These are phyloP conservation scores for Exophiala alcalophila DNA, from an alignment of 2,329 filamentous ascomycete species.

Conservation along the genomic window DNA sequence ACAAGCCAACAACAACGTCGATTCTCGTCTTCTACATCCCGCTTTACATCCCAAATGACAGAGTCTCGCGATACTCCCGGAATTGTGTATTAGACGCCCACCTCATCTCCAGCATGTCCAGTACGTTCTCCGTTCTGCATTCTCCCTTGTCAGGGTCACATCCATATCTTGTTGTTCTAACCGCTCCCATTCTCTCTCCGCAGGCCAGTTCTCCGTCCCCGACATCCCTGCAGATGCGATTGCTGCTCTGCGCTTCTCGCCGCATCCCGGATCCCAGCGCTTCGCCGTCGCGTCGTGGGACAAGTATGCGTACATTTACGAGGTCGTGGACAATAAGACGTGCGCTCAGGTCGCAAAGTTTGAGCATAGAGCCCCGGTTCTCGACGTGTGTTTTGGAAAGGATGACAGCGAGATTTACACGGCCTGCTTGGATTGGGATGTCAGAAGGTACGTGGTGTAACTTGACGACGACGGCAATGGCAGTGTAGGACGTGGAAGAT, in stretches of 20 bases:
- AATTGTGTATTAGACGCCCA: not conserved
- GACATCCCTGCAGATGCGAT: slow-evolving; percentile 83
- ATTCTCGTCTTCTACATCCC: not conserved
- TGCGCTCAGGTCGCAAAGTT: slow-evolving; percentile 42
- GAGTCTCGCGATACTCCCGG: not conserved
- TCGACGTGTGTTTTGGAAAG: slow-evolving; percentile 87
- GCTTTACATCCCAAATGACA: not conserved
- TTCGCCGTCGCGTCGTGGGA: slow-evolving; percentile 96
- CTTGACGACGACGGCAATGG: slow-evolving; percentile 3
- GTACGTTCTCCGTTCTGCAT: no score
- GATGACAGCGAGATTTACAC: slow-evolving; percentile 81
- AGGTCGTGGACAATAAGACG: slow-evolving; percentile 64
- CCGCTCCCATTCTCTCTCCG: not conserved
- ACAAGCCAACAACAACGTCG: not conserved
- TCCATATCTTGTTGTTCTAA: not conserved
- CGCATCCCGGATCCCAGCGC: slow-evolving; percentile 66
- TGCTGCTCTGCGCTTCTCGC: slow-evolving; percentile 81
- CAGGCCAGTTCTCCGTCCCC: slow-evolving; percentile 75
- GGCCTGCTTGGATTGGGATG: slow-evolving; percentile 81
- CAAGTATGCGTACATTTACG: slow-evolving; percentile 85
- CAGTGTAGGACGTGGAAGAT: not conserved
- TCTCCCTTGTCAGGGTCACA: no score
- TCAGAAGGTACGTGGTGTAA: slow-evolving; percentile 60
- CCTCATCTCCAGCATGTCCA: slow-evolving; percentile 13
- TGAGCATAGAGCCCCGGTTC: slow-evolving; percentile 77